phyloP scores from a whole-genome alignment of 495 filamentous ascomycete species.

The Podospora pseudocomata region DNA sequence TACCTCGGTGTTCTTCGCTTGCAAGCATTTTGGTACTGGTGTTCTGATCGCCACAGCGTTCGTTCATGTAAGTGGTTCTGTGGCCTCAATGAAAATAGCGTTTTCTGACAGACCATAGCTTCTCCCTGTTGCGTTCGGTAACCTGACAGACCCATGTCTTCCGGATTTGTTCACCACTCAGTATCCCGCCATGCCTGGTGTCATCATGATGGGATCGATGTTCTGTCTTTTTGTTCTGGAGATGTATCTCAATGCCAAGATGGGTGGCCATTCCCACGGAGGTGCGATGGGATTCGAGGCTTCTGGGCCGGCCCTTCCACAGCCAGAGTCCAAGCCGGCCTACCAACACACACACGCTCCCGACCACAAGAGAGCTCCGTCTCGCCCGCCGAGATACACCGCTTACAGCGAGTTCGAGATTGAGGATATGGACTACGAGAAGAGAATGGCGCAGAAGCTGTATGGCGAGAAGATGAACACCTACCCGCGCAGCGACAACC shows the following conservation, averaged over 20 bases:
- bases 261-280: conserved; percentile 43
- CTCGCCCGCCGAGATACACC: conserved; percentile 29
- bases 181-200: conserved; percentile 58
- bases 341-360: not conserved
- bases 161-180: conserved; percentile 52
- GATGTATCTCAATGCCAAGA: conserved; percentile 50
- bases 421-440: conserved; percentile 39
- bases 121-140: conserved; percentile 55
- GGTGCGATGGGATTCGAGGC: conserved; percentile 43
- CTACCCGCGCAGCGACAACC: conserved; percentile 16
- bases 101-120: conserved; percentile 33
- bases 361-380: conserved; percentile 12
- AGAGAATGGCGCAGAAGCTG: conserved; percentile 39
- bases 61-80: conserved; percentile 53
- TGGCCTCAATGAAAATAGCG: not conserved
- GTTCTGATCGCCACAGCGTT: conserved; percentile 68
- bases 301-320: not conserved
- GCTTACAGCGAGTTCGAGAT: conserved; percentile 31
- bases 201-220: conserved; percentile 56
- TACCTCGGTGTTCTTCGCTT: conserved; percentile 50
- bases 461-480: conserved; percentile 31
- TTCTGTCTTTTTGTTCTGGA: conserved; percentile 56
- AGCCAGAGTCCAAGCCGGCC: not conserved
- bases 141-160: conserved; percentile 56
- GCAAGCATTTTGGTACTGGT: conserved; percentile 66